A percentile compares a stretch with the other conserved stretches of the same genome.
These are phyloP conservation scores for Penicillium sp. DNA, from an alignment of 2,329 filamentous ascomycete species.

Conservation along the genomic window DNA sequence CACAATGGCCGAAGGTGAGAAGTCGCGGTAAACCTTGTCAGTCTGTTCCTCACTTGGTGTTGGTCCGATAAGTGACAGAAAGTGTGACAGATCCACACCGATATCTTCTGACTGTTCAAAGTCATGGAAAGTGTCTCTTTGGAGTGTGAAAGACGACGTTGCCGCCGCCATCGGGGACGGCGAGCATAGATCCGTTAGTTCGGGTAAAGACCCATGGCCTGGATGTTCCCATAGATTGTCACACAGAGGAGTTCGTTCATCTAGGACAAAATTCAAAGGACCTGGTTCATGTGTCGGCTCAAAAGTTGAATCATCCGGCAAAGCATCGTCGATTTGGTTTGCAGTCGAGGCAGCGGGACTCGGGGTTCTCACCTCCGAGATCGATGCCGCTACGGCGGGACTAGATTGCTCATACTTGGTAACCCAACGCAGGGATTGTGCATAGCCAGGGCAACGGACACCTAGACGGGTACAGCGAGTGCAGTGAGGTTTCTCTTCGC, in stretches of 20 bases:
- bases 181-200: slow-evolving; percentile 33
- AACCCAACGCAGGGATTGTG: slow-evolving; percentile 39
- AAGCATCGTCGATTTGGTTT: neutral
- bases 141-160: slow-evolving; percentile 15
- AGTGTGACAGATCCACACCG: slow-evolving; percentile 20
- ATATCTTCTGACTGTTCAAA: slow-evolving; percentile 21
- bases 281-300: slow-evolving; percentile 2
- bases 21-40: slow-evolving; percentile 22
- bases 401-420: slow-evolving; percentile 32
- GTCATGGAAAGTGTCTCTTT: slow-evolving; percentile 17
- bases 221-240: slow-evolving; percentile 35
- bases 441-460: slow-evolving; percentile 39
- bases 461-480: slow-evolving; percentile 39
- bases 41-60: slow-evolving; percentile 14
- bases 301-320: slow-evolving; percentile 6
- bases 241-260: slow-evolving; percentile 22
- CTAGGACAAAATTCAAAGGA: slow-evolving; percentile 13
- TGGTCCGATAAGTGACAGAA: slow-evolving; percentile 29
- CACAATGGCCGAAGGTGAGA: slow-evolving; percentile 34
- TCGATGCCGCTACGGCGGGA: slow-evolving; percentile 10
- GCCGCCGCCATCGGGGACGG: slow-evolving; percentile 22
- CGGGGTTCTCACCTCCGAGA: slow-evolving; percentile 11
- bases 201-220: slow-evolving; percentile 30
- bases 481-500: slow-evolving; percentile 41
- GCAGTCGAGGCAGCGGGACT: slow-evolving; percentile 15